Evolutionary conservation across 176 grass and related monocot species (phyloP).

Genomic region (Rhynchospora tenuis): DNA sequence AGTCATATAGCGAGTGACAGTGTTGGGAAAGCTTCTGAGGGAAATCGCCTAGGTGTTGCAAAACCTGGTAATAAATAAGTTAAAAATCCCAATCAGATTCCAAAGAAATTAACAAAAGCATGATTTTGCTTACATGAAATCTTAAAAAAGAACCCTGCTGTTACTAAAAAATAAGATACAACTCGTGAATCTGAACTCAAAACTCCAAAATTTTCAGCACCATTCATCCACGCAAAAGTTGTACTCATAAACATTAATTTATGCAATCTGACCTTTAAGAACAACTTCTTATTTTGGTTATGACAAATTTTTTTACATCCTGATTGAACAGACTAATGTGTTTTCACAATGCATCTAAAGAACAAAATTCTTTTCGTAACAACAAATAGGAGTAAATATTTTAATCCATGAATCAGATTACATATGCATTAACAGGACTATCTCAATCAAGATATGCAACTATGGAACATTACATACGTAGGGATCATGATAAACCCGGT

Average conservation of each 20-base stretch:
- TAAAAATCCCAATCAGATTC: not conserved
- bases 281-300: constrained; percentile 6
- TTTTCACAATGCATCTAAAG: not conserved
- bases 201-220: not conserved
- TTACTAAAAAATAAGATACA: not conserved
- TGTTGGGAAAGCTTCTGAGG: constrained; percentile 95
- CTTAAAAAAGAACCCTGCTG: not conserved
- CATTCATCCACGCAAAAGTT: not conserved
- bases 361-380: not conserved
- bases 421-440: constrained; percentile 9
- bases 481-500: not conserved
- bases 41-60: constrained; percentile 96
- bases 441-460: not conserved
- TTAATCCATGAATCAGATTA: constrained; percentile 14
- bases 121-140: not conserved
- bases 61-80: constrained; percentile 50
- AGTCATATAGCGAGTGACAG: constrained; percentile 96
- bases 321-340: not conserved
- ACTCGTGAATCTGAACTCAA: not conserved
- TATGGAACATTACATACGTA: not conserved
- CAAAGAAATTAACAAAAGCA: not conserved
- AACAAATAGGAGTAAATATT: constrained; percentile 20
- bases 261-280: not conserved
- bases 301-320: not conserved
- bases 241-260: not conserved